These are phyloP conservation scores for Neurospora sp. DNA, from an alignment of 495 filamentous ascomycete genomes.

Conservation along the genomic window DNA sequence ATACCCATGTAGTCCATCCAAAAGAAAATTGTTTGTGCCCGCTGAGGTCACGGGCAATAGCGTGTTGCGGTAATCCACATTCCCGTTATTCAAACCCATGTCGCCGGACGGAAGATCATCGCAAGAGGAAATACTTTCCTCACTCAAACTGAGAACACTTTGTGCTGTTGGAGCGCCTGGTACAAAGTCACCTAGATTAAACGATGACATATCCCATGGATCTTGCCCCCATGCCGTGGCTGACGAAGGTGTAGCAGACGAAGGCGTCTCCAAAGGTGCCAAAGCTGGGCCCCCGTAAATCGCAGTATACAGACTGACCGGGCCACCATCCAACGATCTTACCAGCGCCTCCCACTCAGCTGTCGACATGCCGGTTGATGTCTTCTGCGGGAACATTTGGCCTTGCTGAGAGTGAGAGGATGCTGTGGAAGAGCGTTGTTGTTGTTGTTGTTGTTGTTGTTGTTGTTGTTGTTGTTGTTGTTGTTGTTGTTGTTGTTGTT, in stretches of 20 bases:
- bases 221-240: constrained; percentile 42
- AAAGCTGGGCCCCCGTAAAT: constrained; percentile 65
- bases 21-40: constrained; percentile 5
- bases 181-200: constrained; percentile 37
- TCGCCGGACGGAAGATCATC: constrained; percentile 33
- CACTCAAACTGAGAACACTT: constrained; percentile 65
- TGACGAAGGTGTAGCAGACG: constrained; percentile 16
- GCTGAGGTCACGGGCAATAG: constrained; percentile 9
- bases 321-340: constrained; percentile 65
- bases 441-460: neutral
- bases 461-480: constrained; percentile 9
- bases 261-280: constrained; percentile 28
- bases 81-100: constrained; percentile 25
- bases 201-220: constrained; percentile 41
- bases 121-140: constrained; percentile 58
- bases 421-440: constrained; percentile 19
- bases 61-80: constrained; percentile 22
- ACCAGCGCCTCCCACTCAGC: constrained; percentile 74
- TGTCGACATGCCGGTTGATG: constrained; percentile 33
- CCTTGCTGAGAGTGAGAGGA: constrained; percentile 10
- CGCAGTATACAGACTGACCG: constrained; percentile 71
- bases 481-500: constrained; percentile 1
- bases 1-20: constrained; percentile 10
- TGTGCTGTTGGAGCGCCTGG: constrained; percentile 38
- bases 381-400: constrained; percentile 22